Conservation (phyloP, 2,329 filamentous ascomycete species). For the Aspergillus sp. region DNA sequence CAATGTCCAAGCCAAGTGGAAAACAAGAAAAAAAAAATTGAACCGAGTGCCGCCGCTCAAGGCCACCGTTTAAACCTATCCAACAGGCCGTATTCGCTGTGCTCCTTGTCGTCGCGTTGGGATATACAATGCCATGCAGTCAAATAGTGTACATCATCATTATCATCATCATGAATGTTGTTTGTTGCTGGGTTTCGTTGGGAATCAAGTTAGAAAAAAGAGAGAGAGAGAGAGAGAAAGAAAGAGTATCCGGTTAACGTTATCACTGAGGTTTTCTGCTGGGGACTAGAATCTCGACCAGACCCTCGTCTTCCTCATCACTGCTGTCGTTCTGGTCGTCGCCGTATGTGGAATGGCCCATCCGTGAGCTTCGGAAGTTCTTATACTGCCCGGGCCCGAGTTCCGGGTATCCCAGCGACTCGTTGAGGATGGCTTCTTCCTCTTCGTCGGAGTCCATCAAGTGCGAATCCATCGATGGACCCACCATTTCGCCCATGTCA, state of each 20-base stretch:
- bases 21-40: not conserved
- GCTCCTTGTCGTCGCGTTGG: conserved; percentile 19
- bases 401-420: conserved; percentile 72
- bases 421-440: conserved; percentile 60
- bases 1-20: conserved; percentile 5
- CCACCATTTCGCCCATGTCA: conserved; percentile 55
- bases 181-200: conserved; percentile 5
- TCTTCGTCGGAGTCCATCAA: conserved; percentile 58
- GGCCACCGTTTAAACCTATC: conserved; percentile 8
- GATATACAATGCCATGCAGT: conserved; percentile 22
- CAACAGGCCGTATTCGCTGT: conserved; percentile 18
- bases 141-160: conserved; percentile 22
- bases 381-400: conserved; percentile 52
- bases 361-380: conserved; percentile 47
- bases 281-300: conserved; percentile 52
- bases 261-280: conserved; percentile 38
- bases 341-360: conserved; percentile 38
- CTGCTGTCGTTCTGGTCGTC: conserved; percentile 51
- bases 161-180: conserved; percentile 20
- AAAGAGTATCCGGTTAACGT: conserved; percentile 5
- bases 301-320: conserved; percentile 48
- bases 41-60: conserved; percentile 5
- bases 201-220: conserved; percentile 1
- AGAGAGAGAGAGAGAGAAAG: not conserved
- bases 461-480: conserved; percentile 47